Evolutionary conservation across 2,329 filamentous ascomycete genomes (phyloP).

Genomic region (Colletotrichum cuscutae): DNA sequence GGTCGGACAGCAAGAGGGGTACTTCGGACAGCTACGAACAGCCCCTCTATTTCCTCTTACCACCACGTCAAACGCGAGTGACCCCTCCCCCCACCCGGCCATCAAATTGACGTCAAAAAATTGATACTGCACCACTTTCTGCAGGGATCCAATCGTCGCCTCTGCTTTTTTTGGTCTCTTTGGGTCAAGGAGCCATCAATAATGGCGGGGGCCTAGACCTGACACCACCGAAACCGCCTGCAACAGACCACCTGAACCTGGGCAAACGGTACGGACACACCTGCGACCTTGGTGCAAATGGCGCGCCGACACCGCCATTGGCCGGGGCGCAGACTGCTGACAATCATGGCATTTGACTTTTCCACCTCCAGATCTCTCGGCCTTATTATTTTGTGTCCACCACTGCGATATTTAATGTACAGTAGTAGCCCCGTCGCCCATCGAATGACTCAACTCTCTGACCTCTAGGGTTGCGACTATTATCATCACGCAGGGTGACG

Average conservation of each 20-base stretch:
- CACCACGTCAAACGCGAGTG: constrained; percentile 27
- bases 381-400: constrained; percentile 21
- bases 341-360: constrained; percentile 31
- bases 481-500: background rate
- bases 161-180: background rate
- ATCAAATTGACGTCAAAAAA: constrained; percentile 34
- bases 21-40: background rate
- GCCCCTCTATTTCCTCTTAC: constrained; percentile 14
- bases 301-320: constrained; percentile 1
- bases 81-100: constrained; percentile 31
- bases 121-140: constrained; percentile 13
- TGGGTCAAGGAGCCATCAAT: background rate
- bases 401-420: constrained; percentile 27
- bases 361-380: constrained; percentile 29
- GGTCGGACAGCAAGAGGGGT: background rate
- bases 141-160: constrained; percentile 8
- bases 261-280: background rate
- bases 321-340: constrained; percentile 9
- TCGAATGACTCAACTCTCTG: constrained; percentile 20
- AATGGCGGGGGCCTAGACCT: constrained; percentile 7
- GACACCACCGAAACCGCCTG: background rate
- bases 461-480: background rate
- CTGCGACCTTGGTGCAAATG: background rate
- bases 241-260: background rate
- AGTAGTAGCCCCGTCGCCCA: constrained; percentile 1